Conservation (phyloP, 192 early-diverging fungal species). For the Entomortierella parvispora region DNA sequence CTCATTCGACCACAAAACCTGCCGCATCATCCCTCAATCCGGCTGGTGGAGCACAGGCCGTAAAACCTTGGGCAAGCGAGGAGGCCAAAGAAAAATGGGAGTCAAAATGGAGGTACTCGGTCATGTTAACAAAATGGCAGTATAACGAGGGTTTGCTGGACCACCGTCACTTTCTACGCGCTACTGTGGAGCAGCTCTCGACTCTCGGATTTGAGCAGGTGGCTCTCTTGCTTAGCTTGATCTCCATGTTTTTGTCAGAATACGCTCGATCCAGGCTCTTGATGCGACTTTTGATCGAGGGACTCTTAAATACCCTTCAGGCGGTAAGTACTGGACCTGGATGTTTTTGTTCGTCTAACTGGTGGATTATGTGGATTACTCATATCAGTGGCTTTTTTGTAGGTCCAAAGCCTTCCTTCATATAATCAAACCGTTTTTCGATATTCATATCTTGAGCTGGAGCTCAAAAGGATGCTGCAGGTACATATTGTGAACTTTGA, state of each 20-base stretch:
- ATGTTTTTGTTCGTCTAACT: no score
- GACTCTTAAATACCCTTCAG: slow-evolving; percentile 56
- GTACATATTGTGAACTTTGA: slow-evolving; percentile 40
- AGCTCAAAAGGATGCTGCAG: slow-evolving; percentile 61
- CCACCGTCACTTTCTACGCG: slow-evolving; percentile 62
- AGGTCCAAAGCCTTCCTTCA: slow-evolving; percentile 37
- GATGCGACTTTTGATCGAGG: slow-evolving; percentile 64
- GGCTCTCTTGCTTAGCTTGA: slow-evolving; percentile 55
- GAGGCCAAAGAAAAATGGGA: slow-evolving; percentile 58
- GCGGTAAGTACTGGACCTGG: slow-evolving; percentile 46
- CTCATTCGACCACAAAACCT: slow-evolving; percentile 25
- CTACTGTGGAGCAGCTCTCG: slow-evolving; percentile 54
- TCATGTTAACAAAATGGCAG: slow-evolving; percentile 65
- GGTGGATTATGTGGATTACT: not conserved
- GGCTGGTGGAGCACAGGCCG: slow-evolving; percentile 27
- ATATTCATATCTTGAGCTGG: slow-evolving; percentile 55
- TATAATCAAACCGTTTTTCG: slow-evolving; percentile 38
- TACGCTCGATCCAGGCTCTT: slow-evolving; percentile 62
- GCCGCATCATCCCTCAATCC: slow-evolving; percentile 26
- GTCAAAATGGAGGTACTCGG: slow-evolving; percentile 56
- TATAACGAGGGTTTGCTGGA: slow-evolving; percentile 64
- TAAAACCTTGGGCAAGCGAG: slow-evolving; percentile 57
- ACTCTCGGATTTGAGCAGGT: slow-evolving; percentile 51
- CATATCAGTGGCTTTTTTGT: not conserved
- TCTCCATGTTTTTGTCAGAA: slow-evolving; percentile 63